Evolutionary conservation across 1,139 yeast genomes (phyloP).

Genomic region (Martiniozyma asiatica): DNA sequence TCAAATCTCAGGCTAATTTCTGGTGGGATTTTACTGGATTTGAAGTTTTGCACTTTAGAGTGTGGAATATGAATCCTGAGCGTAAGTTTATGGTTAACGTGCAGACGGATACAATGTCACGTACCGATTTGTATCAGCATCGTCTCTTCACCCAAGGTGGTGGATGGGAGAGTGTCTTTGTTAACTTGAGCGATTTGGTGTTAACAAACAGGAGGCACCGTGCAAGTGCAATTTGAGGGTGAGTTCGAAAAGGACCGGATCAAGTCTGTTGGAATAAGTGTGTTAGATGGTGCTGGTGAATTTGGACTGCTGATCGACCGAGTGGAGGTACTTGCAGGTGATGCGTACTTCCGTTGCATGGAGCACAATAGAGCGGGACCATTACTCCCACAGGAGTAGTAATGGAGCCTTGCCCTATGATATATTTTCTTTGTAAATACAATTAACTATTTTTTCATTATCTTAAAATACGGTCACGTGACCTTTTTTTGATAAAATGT

Average conservation of each 20-base stretch:
- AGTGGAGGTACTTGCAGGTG: constrained; percentile 58
- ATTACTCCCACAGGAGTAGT: too few relatives aligned
- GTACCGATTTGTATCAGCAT: constrained; percentile 76
- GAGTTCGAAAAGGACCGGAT: constrained; percentile 55
- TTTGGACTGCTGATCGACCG: constrained; percentile 60
- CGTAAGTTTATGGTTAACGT: constrained; percentile 63
- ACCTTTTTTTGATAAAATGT: too few relatives aligned
- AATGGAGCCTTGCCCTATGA: too few relatives aligned
- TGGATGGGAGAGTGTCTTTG: constrained; percentile 68
- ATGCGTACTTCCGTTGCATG: constrained; percentile 33
- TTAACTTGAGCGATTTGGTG: constrained; percentile 69
- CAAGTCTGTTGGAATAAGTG: constrained; percentile 68
- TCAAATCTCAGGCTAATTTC: constrained; percentile 22
- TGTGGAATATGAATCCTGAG: constrained; percentile 32
- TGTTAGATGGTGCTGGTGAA: constrained; percentile 74
- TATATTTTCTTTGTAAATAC: too few relatives aligned
- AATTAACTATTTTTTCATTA: too few relatives aligned
- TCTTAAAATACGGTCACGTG: too few relatives aligned
- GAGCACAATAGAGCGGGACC: too few relatives aligned
- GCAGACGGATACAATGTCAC: constrained; percentile 69
- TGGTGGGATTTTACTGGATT: constrained; percentile 25
- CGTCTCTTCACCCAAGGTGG: constrained; percentile 46
- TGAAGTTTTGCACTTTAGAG: constrained; percentile 44
- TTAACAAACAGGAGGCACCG: constrained; percentile 71
- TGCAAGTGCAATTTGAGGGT: constrained; percentile 46